Conservation (phyloP, 306 rosid species). For the Dryas drummondii region DNA sequence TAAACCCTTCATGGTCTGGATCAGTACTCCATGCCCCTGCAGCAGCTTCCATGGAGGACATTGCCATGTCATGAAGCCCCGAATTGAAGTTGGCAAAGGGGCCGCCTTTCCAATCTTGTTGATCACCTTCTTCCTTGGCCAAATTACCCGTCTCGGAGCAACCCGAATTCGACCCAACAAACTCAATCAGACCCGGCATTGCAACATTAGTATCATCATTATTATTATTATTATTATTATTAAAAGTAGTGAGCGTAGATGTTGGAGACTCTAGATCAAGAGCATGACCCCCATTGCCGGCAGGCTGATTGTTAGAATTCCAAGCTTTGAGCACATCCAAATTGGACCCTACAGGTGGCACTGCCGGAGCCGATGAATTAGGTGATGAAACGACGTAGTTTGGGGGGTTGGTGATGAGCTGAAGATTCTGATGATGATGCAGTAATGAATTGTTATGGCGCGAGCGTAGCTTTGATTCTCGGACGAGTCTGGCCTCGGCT, state of each 20-base stretch:
- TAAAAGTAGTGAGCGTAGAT: constrained; percentile 53
- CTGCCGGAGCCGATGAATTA: too few relatives aligned
- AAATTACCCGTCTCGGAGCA: background rate
- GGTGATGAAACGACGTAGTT: too few relatives aligned
- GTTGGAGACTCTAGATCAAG: constrained; percentile 80
- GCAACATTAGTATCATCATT: too few relatives aligned
- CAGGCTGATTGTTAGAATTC: background rate
- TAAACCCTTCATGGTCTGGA: constrained; percentile 74
- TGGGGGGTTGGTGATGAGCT: constrained; percentile 26
- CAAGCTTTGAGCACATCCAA: background rate
- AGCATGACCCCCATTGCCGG: too few relatives aligned
- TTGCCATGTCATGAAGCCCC: constrained; percentile 50
- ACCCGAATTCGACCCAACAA: background rate
- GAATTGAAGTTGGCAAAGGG: constrained; percentile 35
- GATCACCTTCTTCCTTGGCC: constrained; percentile 8
- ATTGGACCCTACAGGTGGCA: too few relatives aligned
- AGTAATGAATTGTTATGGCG: constrained; percentile 30
- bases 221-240: too few relatives aligned
- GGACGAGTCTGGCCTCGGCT: constrained; percentile 92
- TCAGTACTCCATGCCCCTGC: constrained; percentile 35
- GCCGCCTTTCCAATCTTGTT: constrained; percentile 9
- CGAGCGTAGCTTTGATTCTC: constrained; percentile 79
- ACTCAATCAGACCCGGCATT: background rate
- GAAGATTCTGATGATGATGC: constrained; percentile 6
- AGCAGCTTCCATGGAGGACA: constrained; percentile 52